Base-by-base conservation (phyloP, 345 rosid genomes). In the Streptanthus diversifolius region DNA sequence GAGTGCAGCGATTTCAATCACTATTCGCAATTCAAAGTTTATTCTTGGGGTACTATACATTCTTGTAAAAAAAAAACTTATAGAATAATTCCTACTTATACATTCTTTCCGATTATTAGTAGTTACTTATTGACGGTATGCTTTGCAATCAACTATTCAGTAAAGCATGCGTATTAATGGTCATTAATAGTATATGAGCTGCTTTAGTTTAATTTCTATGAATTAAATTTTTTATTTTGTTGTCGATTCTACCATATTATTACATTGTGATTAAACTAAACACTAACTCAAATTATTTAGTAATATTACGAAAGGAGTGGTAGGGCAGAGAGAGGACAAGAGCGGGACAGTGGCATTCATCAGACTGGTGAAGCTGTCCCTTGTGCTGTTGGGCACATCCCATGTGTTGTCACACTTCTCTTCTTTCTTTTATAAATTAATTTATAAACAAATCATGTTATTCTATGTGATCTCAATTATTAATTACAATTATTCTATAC, bases 371-470 rank as follows among this genome's bases (percentile, higher is more conserved):
- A 70, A 70, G 66, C 61, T 70, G 75, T 64, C 80, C 54, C 66
- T 70, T 76, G 51, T 44, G 66, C 41, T 68, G 75, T 47, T 76
- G 74, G 66, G 70, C 55, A 70, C 80, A 70, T 64, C 72, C 80
- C 80, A 76, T 76, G 80, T 76, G 80, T 76, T 76, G 80, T 76
- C 80, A 76, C 80, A 52, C 72, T 47, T 63, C 71, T 63, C 71
- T 70, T 70, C 54, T 70, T 63, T 47, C 37, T 63, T 25, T 25
- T 62, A 7, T 49, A 11, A 51, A 24, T 18, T 22, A 5, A 32
- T 17, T 30, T 72, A 24, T 35, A 65, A 52, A 47, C 68, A 66
- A 47, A 66, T 65, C 65, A 73, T 65, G 59, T 73, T 57, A 41
- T 75, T 68, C 22, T 60, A 59, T 68, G 37, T 45, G 68, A 25